A percentile compares a stretch with the other conserved stretches of the same genome.
Conservation (phyloP, 2,329 filamentous ascomycete genomes). For the Botrytis medusae region DNA sequence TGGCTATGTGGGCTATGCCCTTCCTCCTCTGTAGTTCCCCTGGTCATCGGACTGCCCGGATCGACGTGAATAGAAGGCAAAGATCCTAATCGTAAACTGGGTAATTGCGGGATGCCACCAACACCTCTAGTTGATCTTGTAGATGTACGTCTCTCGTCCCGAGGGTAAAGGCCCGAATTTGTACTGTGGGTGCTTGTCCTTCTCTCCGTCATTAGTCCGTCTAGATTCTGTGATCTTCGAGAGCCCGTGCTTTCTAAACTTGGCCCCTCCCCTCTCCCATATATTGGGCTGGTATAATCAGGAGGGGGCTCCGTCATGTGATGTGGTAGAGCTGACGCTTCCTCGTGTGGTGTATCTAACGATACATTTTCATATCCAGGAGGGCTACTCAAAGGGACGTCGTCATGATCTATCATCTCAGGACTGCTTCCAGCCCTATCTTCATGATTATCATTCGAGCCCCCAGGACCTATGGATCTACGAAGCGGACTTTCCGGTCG, state of each 20-base stretch:
- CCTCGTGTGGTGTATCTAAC: conserved; percentile 31
- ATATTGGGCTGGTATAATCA: conserved; percentile 35
- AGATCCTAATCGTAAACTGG: conserved; percentile 50
- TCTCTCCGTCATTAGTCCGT: conserved; percentile 24
- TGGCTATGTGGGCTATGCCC: not conserved
- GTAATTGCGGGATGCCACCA: conserved; percentile 49
- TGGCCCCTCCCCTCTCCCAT: conserved; percentile 29
- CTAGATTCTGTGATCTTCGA: conserved; percentile 31
- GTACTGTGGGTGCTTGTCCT: conserved; percentile 25
- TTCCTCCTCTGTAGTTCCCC: conserved; percentile 15
- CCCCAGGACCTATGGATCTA: conserved; percentile 22
- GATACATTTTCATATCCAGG: conserved; percentile 40
- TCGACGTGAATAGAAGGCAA: conserved; percentile 61
- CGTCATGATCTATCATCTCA: conserved; percentile 37
- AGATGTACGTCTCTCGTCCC: conserved; percentile 16
- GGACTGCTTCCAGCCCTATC: conserved; percentile 37
- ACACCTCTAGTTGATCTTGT: conserved; percentile 39
- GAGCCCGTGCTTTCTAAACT: conserved; percentile 10
- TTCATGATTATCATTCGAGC: conserved; percentile 24
- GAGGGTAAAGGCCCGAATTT: not conserved
- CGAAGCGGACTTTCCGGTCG: conserved; percentile 43
- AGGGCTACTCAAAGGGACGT: conserved; percentile 36
- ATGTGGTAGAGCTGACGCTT: conserved; percentile 10
- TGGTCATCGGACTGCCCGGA: conserved; percentile 31
- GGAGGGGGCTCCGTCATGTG: conserved; percentile 34